phyloP scores from a whole-genome alignment of 1,284 basidiomycete species.

The Cutaneotrichosporon spelunceum region DNA sequence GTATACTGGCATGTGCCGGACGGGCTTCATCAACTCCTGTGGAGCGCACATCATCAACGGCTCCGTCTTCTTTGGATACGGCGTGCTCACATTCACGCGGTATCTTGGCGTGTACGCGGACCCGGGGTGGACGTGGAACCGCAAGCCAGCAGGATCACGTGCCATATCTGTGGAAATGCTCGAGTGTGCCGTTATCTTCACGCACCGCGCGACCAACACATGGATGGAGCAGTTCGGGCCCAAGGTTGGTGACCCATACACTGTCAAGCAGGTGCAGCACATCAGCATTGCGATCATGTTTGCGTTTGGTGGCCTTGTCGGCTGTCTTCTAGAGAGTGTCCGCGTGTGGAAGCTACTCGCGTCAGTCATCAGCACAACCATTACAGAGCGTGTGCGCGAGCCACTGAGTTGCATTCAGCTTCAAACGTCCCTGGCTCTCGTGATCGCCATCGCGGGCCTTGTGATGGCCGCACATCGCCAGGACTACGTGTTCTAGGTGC shows the following conservation, averaged over 20 bases:
- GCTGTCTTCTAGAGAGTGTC: conserved; percentile 83
- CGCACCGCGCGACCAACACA: conserved; percentile 85
- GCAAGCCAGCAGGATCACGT: conserved; percentile 36
- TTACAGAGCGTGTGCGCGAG: conserved; percentile 52
- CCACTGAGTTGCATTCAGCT: conserved; percentile 68
- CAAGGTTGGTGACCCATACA: conserved; percentile 74
- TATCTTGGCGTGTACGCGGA: conserved; percentile 87
- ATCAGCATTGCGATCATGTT: conserved; percentile 85
- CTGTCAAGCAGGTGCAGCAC: conserved; percentile 91
- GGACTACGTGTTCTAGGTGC: conserved; percentile 67
- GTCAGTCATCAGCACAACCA: conserved; percentile 21
- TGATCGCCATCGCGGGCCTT: conserved; percentile 87
- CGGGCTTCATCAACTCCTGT: conserved; percentile 71
- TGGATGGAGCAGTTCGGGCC: conserved; percentile 97
- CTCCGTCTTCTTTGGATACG: conserved; percentile 86
- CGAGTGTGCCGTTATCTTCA: conserved; percentile 81
- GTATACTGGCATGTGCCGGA: conserved; percentile 42
- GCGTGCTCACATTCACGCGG: conserved; percentile 80
- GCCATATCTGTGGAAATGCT: conserved; percentile 76
- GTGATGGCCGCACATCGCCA: conserved; percentile 96
- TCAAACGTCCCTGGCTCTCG: conserved; percentile 91
- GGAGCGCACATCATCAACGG: conserved; percentile 94
- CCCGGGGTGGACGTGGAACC: conserved; percentile 94
- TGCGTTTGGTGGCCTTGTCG: conserved; percentile 87
- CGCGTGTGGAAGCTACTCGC: conserved; percentile 57